These are phyloP conservation scores for Coniella vitis DNA, from an alignment of 2,329 filamentous ascomycete genomes.

Conservation along the genomic window DNA sequence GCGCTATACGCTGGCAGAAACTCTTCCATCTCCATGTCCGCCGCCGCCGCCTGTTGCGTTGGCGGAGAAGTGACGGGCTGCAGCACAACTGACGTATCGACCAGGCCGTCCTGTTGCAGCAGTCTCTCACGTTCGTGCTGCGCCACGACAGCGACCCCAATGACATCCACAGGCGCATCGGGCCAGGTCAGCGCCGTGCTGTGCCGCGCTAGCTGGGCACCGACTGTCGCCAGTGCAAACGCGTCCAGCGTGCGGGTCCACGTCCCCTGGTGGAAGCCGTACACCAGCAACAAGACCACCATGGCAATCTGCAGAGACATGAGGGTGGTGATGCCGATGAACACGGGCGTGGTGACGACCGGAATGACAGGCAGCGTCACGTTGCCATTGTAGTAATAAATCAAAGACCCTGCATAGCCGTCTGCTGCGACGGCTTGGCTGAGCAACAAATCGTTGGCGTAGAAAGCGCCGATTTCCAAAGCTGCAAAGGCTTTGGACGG, in stretches of 20 bases:
- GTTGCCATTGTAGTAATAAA: background rate
- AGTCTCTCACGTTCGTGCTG: background rate
- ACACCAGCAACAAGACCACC: conserved; percentile 5
- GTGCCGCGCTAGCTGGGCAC: conserved; percentile 9
- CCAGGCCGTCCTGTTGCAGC: conserved; percentile 6
- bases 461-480: conserved; percentile 23
- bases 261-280: conserved; percentile 7
- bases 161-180: background rate
- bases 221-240: conserved; percentile 8
- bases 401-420: no score
- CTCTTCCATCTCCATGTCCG: conserved; percentile 6
- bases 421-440: background rate
- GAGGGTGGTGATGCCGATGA: background rate
- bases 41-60: background rate
- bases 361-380: background rate
- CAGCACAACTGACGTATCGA: background rate
- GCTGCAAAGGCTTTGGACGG: background rate
- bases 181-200: background rate
- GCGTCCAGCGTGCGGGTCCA: conserved; percentile 15
- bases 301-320: conserved; percentile 1
- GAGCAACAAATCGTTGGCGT: conserved; percentile 23
- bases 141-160: background rate
- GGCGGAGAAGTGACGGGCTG: background rate
- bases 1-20: conserved; percentile 3
- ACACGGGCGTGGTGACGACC: background rate